Evolutionary conservation across 2,329 filamentous ascomycete genomes (phyloP).

Genomic region (Rugonectria rugulosa): DNA sequence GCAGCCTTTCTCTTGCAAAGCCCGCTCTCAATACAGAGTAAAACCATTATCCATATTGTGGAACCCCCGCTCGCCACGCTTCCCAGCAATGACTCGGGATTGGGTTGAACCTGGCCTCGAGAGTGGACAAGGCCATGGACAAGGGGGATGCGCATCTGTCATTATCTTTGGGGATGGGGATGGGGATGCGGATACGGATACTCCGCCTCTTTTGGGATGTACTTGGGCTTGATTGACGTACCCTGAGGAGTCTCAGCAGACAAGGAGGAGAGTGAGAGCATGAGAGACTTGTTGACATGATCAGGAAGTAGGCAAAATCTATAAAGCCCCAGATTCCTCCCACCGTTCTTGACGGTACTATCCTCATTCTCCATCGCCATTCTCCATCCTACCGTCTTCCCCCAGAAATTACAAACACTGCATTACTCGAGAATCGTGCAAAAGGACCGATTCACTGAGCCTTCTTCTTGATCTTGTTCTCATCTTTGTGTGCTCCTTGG

Average conservation of each 20-base stretch:
- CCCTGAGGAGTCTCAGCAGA: slow-evolving; percentile 28
- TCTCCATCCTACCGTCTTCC: slow-evolving; percentile 25
- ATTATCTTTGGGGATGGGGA: no score
- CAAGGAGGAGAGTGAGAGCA: background rate
- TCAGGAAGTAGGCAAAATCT: slow-evolving; percentile 29
- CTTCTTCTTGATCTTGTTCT: background rate
- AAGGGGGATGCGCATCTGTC: background rate
- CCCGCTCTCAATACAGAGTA: background rate
- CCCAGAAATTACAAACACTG: slow-evolving; percentile 13
- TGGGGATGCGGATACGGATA: background rate
- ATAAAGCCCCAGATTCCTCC: slow-evolving; percentile 44
- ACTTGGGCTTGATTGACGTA: slow-evolving; percentile 23
- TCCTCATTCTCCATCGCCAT: slow-evolving; percentile 24
- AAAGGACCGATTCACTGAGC: no score
- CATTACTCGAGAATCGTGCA: background rate
- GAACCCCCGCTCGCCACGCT: slow-evolving; percentile 36
- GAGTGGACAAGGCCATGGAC: slow-evolving; percentile 2
- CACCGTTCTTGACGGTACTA: slow-evolving; percentile 52
- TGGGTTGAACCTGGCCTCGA: slow-evolving; percentile 19
- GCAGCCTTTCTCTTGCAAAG: slow-evolving; percentile 32
- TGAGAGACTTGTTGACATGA: no score
- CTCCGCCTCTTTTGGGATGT: slow-evolving; percentile 7
- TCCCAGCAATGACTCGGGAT: slow-evolving; percentile 35
- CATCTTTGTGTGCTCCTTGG: slow-evolving; percentile 8
- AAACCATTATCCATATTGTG: slow-evolving; percentile 18